Percentiles rank a stretch among this genome's conserved stretches.
Evolutionary conservation across 768 basidiomycete species (phyloP).

Genomic region (Steccherinum ochraceum): DNA sequence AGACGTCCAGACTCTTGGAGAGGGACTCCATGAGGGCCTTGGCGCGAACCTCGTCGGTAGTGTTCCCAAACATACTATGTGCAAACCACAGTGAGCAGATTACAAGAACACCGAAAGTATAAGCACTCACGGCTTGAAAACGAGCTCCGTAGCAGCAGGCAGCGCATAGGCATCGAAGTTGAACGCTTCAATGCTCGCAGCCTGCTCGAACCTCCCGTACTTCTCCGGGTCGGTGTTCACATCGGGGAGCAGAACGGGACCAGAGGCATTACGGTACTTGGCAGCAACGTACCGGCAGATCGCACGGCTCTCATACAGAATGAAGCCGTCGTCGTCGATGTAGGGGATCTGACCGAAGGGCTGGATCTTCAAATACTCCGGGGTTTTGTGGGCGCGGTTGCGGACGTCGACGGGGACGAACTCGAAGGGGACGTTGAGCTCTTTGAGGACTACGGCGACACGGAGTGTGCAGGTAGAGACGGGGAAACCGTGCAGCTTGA

Average conservation of each 20-base stretch:
- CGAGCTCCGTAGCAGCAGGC: slow-evolving; percentile 33
- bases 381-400: no score
- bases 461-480: not conserved
- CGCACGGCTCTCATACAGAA: slow-evolving; percentile 55
- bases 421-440: no score
- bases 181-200: slow-evolving; percentile 36
- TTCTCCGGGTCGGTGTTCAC: slow-evolving; percentile 25
- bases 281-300: slow-evolving; percentile 51
- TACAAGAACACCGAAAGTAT: no score
- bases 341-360: no score
- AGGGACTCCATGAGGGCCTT: slow-evolving; percentile 25
- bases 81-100: no score
- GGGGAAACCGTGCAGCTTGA: slow-evolving; percentile 1
- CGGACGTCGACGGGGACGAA: no score
- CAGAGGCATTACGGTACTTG: slow-evolving; percentile 32
- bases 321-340: no score
- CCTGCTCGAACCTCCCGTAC: slow-evolving; percentile 30
- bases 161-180: slow-evolving; percentile 43
- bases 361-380: no score
- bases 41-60: no score
- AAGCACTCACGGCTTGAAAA: slow-evolving; percentile 39
- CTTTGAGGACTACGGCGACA: not conserved
- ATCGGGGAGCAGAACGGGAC: slow-evolving; percentile 37
- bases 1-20: slow-evolving; percentile 40
- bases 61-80: no score